phyloP scores from a whole-genome alignment of 805 yeast genomes.

The Grigorovia transvaalensis region DNA sequence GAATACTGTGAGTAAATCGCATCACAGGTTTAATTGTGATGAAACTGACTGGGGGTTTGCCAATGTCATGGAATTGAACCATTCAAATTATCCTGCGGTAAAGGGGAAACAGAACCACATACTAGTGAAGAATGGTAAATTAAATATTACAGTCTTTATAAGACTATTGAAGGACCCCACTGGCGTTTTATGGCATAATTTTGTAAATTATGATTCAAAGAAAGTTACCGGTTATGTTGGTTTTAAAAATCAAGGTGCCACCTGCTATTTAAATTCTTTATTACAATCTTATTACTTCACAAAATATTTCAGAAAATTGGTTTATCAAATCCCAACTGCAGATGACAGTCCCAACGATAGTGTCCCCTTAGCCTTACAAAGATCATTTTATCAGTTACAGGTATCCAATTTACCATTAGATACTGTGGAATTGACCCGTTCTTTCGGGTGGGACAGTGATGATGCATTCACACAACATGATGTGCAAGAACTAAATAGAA shows the following conservation, averaged over 20 bases:
- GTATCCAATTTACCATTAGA: slow-evolving; percentile 68
- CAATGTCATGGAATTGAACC: slow-evolving; percentile 51
- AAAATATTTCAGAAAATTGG: slow-evolving; percentile 67
- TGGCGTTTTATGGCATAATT: slow-evolving; percentile 89
- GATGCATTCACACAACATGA: slow-evolving; percentile 98
- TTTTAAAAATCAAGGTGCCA: slow-evolving; percentile 92
- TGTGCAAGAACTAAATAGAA: slow-evolving; percentile 91
- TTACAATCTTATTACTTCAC: slow-evolving; percentile 88
- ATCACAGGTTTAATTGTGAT: slow-evolving; percentile 63
- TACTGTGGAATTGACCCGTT: slow-evolving; percentile 74
- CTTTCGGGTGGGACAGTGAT: slow-evolving; percentile 95
- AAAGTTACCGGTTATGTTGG: slow-evolving; percentile 87
- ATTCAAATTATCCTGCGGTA: slow-evolving; percentile 31
- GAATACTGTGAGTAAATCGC: slow-evolving; percentile 53
- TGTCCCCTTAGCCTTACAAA: slow-evolving; percentile 78
- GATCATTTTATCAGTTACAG: slow-evolving; percentile 72
- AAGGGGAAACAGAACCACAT: slow-evolving; percentile 29
- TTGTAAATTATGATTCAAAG: slow-evolving; percentile 75
- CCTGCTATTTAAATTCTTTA: slow-evolving; percentile 89
- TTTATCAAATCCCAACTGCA: slow-evolving; percentile 80
- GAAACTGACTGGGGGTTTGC: slow-evolving; percentile 97
- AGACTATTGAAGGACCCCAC: slow-evolving; percentile 79
- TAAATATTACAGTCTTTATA: slow-evolving; percentile 70
- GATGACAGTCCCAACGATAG: slow-evolving; percentile 41
- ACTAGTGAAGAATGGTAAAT: slow-evolving; percentile 40